These are phyloP conservation scores for Starmerella asiatica DNA, from an alignment of 805 yeast species.

Conservation along the genomic window DNA sequence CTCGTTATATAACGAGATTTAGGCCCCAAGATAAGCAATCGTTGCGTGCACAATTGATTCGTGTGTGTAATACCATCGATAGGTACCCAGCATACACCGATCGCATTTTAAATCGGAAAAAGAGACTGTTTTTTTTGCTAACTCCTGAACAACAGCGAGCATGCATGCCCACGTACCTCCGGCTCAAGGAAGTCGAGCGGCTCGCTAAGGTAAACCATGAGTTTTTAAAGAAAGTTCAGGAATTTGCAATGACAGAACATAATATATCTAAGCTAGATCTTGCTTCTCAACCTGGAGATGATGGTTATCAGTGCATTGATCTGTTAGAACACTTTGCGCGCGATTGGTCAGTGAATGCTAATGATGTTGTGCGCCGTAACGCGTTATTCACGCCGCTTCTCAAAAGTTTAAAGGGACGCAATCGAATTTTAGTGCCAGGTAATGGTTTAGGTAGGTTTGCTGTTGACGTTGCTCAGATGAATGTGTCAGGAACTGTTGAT, in stretches of 20 bases:
- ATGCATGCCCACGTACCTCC: conserved; percentile 39
- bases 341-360: conserved; percentile 46
- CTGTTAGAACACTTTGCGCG: conserved; percentile 61
- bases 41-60: background rate
- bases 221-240: conserved; percentile 36
- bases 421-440: conserved; percentile 62
- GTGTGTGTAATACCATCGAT: conserved; percentile 20
- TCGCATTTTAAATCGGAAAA: conserved; percentile 16
- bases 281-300: conserved; percentile 27
- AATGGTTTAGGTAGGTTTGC: conserved; percentile 75
- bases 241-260: conserved; percentile 27
- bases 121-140: conserved; percentile 27
- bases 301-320: conserved; percentile 20
- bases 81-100: conserved; percentile 13
- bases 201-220: conserved; percentile 37
- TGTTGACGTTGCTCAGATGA: conserved; percentile 37
- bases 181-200: conserved; percentile 38
- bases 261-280: conserved; percentile 36
- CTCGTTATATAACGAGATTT: background rate
- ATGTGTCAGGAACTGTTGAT: conserved; percentile 32
- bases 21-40: too few species aligned
- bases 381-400: conserved; percentile 44
- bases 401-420: conserved; percentile 25
- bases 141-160: conserved; percentile 44
- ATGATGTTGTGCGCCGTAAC: conserved; percentile 36